Percentiles rank a stretch among this genome's conserved stretches.
Conservation (phyloP, 768 basidiomycete species). For the Hypholoma fasciculare region DNA sequence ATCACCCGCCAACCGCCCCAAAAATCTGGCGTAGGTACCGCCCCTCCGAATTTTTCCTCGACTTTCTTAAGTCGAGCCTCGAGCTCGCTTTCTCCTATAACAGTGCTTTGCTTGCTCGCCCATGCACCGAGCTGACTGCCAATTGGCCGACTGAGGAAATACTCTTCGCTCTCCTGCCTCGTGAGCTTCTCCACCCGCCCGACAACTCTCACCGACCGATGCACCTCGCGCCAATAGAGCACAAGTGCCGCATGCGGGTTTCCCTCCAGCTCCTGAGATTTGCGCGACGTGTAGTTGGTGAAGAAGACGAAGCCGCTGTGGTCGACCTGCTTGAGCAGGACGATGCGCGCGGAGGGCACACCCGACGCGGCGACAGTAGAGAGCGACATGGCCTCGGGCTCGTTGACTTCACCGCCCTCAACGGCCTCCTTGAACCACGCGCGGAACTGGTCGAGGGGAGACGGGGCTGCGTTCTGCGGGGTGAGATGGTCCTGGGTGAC, state of each 20-base stretch:
- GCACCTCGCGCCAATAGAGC: slow-evolving; percentile 91
- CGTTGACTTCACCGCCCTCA: slow-evolving; percentile 54
- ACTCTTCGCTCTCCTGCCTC: slow-evolving; percentile 73
- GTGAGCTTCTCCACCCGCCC: slow-evolving; percentile 82
- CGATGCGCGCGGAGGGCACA: slow-evolving; percentile 85
- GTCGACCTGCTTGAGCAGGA: slow-evolving; percentile 92
- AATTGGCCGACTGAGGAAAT: slow-evolving; percentile 80
- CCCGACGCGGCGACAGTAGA: slow-evolving; percentile 71
- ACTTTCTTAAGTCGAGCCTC: slow-evolving; percentile 57
- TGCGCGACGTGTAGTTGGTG: slow-evolving; percentile 95
- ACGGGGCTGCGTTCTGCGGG: slow-evolving; percentile 57
- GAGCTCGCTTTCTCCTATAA: slow-evolving; percentile 75
- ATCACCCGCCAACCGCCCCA: slow-evolving; percentile 98
- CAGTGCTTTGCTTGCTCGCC: slow-evolving; percentile 87
- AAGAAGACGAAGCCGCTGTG: slow-evolving; percentile 90
- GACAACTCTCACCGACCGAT: slow-evolving; percentile 78
- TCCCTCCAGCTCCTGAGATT: slow-evolving; percentile 74
- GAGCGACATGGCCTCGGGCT: slow-evolving; percentile 90
- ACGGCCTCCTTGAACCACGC: slow-evolving; percentile 78
- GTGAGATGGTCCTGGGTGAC: slow-evolving; percentile 60
- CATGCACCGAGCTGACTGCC: slow-evolving; percentile 90
- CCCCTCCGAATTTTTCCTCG: slow-evolving; percentile 56
- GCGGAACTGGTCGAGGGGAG: slow-evolving; percentile 85
- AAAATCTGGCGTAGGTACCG: slow-evolving; percentile 81
- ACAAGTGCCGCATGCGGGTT: slow-evolving; percentile 83